phyloP scores from a whole-genome alignment of 176 grass and related monocot genomes.

The Eragrostis nindensis region DNA sequence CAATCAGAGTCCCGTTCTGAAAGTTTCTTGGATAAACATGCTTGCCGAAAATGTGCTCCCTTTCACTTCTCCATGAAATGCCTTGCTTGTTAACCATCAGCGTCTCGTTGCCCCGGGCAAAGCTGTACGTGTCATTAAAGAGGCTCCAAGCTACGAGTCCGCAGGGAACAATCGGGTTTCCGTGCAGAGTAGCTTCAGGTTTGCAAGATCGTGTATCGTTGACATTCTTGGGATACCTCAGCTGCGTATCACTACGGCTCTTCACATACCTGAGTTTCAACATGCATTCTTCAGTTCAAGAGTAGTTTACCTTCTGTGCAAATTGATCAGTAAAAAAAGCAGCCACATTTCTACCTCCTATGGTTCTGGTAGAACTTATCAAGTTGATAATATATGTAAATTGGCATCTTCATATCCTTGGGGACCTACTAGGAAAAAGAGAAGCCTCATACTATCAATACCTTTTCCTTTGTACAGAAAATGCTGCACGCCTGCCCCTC shows the following conservation, averaged over 20 bases:
- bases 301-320: neutral
- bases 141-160: constrained; percentile 74
- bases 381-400: constrained; percentile 78
- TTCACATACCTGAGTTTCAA: constrained; percentile 51
- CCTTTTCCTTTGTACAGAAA: neutral
- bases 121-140: constrained; percentile 76
- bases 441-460: neutral
- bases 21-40: constrained; percentile 67
- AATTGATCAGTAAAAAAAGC: neutral
- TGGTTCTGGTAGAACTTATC: constrained; percentile 82
- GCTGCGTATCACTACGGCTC: constrained; percentile 55
- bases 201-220: constrained; percentile 35
- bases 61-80: constrained; percentile 68
- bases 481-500: neutral
- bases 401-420: constrained; percentile 66
- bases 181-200: constrained; percentile 51
- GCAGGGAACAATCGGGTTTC: constrained; percentile 55
- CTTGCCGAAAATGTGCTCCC: constrained; percentile 53
- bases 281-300: neutral
- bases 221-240: constrained; percentile 25
- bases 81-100: constrained; percentile 55
- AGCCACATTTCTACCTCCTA: constrained; percentile 55
- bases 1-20: constrained; percentile 52
- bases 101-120: constrained; percentile 24
- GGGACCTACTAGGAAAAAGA: constrained; percentile 45